phyloP scores from a whole-genome alignment of 2,329 filamentous ascomycete genomes.

The Cordyceps tenuipes region DNA sequence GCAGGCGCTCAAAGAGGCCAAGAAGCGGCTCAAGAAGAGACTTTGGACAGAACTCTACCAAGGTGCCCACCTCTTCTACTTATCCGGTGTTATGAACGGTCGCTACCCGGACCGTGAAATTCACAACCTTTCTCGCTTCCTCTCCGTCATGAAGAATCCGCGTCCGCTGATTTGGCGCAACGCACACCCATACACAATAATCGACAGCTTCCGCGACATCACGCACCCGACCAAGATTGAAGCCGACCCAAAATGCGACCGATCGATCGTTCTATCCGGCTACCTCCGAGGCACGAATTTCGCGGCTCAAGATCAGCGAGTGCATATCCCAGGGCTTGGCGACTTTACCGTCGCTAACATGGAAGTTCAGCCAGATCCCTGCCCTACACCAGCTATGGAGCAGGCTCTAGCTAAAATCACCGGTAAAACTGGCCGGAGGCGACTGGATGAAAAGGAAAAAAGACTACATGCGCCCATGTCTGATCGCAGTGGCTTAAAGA shows the following conservation, averaged over 20 bases:
- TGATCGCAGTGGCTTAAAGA: slow-evolving; percentile 88
- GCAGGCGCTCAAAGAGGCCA: slow-evolving; percentile 82
- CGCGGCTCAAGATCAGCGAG: slow-evolving; percentile 69
- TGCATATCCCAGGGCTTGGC: slow-evolving; percentile 88
- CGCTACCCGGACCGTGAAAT: slow-evolving; percentile 94
- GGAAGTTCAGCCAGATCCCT: slow-evolving; percentile 86
- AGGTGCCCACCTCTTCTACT: slow-evolving; percentile 92
- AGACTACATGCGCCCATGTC: slow-evolving; percentile 96
- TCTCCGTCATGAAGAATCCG: slow-evolving; percentile 99
- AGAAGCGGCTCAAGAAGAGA: slow-evolving; percentile 91
- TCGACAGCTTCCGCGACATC: slow-evolving; percentile 90
- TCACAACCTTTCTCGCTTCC: slow-evolving; percentile 87
- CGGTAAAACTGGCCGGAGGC: slow-evolving; percentile 70
- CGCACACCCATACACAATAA: slow-evolving; percentile 85
- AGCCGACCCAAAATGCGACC: slow-evolving; percentile 79
- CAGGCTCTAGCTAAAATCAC: slow-evolving; percentile 76
- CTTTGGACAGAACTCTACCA: slow-evolving; percentile 97
- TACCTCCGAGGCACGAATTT: slow-evolving; percentile 96
- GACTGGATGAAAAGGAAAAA: slow-evolving; percentile 94
- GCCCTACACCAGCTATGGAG: slow-evolving; percentile 86
- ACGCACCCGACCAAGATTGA: slow-evolving; percentile 91
- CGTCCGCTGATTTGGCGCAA: slow-evolving; percentile 95
- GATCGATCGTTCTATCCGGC: slow-evolving; percentile 83
- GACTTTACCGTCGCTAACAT: slow-evolving; percentile 78
- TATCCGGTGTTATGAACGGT: slow-evolving; percentile 93